phyloP scores from a whole-genome alignment of 768 basidiomycete genomes.

The Hypholoma sublateritium region DNA sequence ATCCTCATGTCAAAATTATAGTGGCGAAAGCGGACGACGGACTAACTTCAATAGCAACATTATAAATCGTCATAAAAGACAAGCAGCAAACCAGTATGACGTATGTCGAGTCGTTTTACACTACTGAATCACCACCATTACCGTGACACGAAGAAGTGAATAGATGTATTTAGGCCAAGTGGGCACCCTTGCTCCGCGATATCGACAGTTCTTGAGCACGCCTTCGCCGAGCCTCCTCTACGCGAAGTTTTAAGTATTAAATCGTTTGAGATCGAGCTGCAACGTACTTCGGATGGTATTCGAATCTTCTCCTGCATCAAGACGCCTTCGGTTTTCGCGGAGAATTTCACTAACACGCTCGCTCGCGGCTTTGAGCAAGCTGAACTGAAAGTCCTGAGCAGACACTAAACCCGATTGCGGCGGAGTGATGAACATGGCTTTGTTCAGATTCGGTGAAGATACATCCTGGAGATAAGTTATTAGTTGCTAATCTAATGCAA shows the following conservation, averaged over 20 bases:
- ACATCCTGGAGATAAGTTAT: constrained; percentile 2
- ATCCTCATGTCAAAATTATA: no score
- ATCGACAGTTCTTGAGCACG: constrained; percentile 19
- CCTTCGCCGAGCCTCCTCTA: constrained; percentile 20
- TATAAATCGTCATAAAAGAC: no score
- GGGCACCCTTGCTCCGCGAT: constrained; percentile 5
- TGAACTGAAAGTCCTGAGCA: constrained; percentile 3
- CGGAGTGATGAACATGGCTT: constrained; percentile 13
- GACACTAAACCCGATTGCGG: constrained; percentile 1
- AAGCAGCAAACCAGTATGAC: no score
- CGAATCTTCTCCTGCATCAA: constrained; percentile 20
- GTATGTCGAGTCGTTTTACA: neutral
- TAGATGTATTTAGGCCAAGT: neutral
- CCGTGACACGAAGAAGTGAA: neutral
- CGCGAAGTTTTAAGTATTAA: neutral
- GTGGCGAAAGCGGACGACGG: no score
- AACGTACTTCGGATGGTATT: constrained; percentile 17
- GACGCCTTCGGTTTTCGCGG: constrained; percentile 20
- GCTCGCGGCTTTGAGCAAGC: constrained; percentile 16
- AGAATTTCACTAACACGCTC: constrained; percentile 23
- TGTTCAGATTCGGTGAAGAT: constrained; percentile 13
- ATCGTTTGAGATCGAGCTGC: neutral
- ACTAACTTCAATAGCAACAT: no score
- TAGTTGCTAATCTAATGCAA: neutral
- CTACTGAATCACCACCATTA: no score